phyloP scores from a whole-genome alignment of 2,329 filamentous ascomycete species.

The Apiospora saccharicola region DNA sequence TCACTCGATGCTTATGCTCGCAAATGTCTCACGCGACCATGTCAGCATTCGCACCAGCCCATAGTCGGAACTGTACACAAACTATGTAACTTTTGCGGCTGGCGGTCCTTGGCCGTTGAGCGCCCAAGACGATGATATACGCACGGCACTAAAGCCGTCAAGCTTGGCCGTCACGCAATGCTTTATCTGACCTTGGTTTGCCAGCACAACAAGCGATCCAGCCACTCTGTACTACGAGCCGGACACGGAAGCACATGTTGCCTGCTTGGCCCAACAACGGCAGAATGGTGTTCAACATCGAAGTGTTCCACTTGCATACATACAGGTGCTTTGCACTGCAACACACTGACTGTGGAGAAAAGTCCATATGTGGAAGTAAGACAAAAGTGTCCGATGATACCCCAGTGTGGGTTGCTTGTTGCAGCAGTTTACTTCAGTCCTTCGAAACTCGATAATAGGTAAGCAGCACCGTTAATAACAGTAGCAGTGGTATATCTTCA shows the following conservation, averaged over 20 bases:
- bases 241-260: background rate
- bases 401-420: background rate
- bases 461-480: background rate
- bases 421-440: background rate
- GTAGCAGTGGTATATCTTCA: background rate
- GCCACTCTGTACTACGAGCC: background rate
- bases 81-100: background rate
- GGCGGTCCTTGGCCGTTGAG: background rate
- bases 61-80: background rate
- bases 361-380: constrained; percentile 1
- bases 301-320: background rate
- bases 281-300: background rate
- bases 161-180: background rate
- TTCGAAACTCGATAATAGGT: background rate
- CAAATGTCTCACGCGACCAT: constrained; percentile 19
- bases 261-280: background rate
- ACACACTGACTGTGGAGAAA: background rate
- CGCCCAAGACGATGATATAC: background rate
- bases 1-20: background rate
- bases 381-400: background rate
- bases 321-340: background rate
- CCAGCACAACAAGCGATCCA: background rate
- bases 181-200: background rate
- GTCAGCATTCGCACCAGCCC: background rate
- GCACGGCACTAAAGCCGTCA: background rate